Conservation (phyloP, 176 grass and related monocot genomes). For the Avena eriantha region DNA sequence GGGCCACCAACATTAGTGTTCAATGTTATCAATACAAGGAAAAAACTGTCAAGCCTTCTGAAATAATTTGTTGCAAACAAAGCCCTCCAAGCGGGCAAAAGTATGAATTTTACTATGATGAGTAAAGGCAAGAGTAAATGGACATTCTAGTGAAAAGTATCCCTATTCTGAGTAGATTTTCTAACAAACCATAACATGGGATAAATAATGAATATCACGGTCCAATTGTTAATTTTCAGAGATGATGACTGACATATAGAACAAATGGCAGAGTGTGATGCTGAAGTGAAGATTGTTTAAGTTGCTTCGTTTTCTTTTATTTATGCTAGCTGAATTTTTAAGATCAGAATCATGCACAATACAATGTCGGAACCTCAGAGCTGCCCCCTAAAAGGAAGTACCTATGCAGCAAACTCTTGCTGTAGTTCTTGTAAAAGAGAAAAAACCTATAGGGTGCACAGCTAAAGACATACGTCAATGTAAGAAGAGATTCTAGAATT, state of each 20-base stretch:
- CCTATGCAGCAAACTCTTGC: not conserved
- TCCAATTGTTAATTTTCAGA: not conserved
- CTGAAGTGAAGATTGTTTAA: conserved; percentile 10
- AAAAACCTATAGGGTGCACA: not conserved
- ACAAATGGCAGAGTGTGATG: not conserved
- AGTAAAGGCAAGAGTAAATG: not conserved
- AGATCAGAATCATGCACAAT: not conserved
- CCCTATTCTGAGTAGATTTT: not conserved
- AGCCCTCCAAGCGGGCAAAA: not conserved
- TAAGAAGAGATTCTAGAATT: conserved; percentile 14
- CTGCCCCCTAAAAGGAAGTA: not conserved
- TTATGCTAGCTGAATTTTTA: not conserved
- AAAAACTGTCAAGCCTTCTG: not conserved
- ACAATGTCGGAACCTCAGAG: not conserved
- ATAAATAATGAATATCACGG: not conserved
- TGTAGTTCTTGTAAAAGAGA: not conserved
- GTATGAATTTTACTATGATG: conserved; percentile 1
- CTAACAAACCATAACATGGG: not conserved
- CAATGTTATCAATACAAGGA: not conserved
- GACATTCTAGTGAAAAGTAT: not conserved
- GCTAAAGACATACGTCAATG: not conserved
- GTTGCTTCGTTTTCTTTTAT: not conserved
- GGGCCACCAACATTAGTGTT: not conserved
- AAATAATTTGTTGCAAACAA: not conserved
- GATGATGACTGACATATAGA: not conserved